Conservation (phyloP, 441 rosid species). For the Hypseocharis bilobata region DNA sequence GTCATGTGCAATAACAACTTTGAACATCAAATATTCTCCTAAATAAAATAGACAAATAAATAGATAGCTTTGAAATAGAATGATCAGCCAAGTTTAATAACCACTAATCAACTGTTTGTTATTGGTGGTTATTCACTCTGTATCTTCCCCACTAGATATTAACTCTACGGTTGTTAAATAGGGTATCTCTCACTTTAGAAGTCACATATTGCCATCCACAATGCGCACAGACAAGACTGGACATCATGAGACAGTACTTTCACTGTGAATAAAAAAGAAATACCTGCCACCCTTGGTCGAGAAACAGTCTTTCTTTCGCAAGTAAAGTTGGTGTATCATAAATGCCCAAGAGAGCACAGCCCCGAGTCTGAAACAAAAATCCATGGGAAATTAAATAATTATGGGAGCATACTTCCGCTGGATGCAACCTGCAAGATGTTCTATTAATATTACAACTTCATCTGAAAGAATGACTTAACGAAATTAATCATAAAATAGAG, state of each 20-base stretch:
- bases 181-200: background rate
- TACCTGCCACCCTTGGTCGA: slow-evolving; percentile 95
- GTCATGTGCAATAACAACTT: background rate
- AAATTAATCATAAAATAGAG: background rate
- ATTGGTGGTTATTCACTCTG: background rate
- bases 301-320: slow-evolving; percentile 75
- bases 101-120: no score
- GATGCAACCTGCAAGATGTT: background rate
- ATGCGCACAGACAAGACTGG: background rate
- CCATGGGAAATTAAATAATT: background rate
- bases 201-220: background rate
- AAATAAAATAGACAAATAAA: no score
- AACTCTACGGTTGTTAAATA: background rate
- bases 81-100: no score
- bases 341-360: slow-evolving; percentile 78
- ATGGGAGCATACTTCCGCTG: background rate
- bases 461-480: background rate
- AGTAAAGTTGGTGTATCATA: slow-evolving; percentile 69
- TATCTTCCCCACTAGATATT: background rate
- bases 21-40: no score
- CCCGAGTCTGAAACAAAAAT: slow-evolving; percentile 64
- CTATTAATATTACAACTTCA: slow-evolving; percentile 5
- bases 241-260: background rate
- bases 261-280: slow-evolving; percentile 17
- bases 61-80: no score